These are phyloP conservation scores for Pseudogymnoascus sp. DNA, from an alignment of 2,329 filamentous ascomycete species.

Conservation along the genomic window DNA sequence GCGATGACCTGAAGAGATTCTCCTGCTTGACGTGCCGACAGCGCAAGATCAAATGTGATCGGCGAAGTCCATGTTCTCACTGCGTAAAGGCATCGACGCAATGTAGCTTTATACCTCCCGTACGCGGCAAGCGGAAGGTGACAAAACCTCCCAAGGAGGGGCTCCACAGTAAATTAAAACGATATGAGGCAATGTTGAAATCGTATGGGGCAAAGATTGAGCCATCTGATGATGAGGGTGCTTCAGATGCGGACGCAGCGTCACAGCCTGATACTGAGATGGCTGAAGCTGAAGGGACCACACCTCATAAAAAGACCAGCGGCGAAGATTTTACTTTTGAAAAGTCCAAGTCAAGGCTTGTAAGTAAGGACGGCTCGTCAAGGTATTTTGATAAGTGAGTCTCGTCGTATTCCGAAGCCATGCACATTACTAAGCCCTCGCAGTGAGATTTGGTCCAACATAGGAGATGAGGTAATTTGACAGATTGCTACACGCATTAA, in stretches of 20 bases:
- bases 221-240: constrained; percentile 18
- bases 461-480: constrained; percentile 27
- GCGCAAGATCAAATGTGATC: constrained; percentile 38
- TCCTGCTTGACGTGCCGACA: constrained; percentile 33
- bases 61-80: constrained; percentile 36
- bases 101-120: constrained; percentile 29
- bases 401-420: background rate
- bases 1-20: constrained; percentile 12
- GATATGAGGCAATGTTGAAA: constrained; percentile 17
- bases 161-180: constrained; percentile 21
- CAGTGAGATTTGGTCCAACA: constrained; percentile 25
- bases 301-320: constrained; percentile 9
- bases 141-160: constrained; percentile 18
- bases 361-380: constrained; percentile 20
- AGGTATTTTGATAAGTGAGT: constrained; percentile 24
- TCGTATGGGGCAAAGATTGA: constrained; percentile 22
- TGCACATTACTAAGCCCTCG: background rate
- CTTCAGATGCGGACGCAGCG: constrained; percentile 18
- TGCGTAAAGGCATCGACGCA: constrained; percentile 33
- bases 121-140: constrained; percentile 26
- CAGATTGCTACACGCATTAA: background rate
- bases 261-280: constrained; percentile 19
- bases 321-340: constrained; percentile 8
- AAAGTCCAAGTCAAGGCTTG: constrained; percentile 18
- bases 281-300: constrained; percentile 11